These are phyloP conservation scores for Miscanthus lutarioriparius DNA, from an alignment of 176 grass and related monocot genomes.

Conservation along the genomic window DNA sequence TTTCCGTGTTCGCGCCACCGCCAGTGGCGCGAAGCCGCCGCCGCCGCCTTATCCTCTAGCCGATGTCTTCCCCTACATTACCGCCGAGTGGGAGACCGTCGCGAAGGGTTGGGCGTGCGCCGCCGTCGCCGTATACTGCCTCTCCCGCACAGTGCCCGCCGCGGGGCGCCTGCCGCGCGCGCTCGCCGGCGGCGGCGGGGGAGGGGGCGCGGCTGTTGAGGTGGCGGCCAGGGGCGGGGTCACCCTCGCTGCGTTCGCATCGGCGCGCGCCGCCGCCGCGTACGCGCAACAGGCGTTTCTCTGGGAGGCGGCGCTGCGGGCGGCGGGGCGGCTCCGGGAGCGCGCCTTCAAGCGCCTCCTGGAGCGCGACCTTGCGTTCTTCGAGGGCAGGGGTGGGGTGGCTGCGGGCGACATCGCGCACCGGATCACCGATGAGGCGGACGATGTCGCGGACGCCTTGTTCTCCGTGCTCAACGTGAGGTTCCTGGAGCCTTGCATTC, in stretches of 20 bases:
- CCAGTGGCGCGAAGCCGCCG: neutral
- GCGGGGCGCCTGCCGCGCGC: slow-evolving; percentile 55
- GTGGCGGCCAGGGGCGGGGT: slow-evolving; percentile 35
- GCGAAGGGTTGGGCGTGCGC: slow-evolving; percentile 70
- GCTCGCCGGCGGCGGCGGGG: neutral
- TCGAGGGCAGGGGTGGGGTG: slow-evolving; percentile 57
- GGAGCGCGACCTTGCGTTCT: slow-evolving; percentile 61
- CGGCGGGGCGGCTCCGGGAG: slow-evolving; percentile 47
- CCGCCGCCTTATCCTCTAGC: slow-evolving; percentile 13
- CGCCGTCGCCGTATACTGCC: slow-evolving; percentile 55
- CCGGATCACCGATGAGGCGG: slow-evolving; percentile 62
- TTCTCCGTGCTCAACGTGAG: slow-evolving; percentile 74
- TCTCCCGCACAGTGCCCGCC: slow-evolving; percentile 60
- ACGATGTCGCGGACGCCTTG: slow-evolving; percentile 70
- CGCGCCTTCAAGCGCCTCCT: slow-evolving; percentile 66
- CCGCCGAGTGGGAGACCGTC: slow-evolving; percentile 56
- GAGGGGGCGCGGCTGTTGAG: neutral
- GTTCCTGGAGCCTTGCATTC: neutral
- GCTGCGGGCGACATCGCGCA: slow-evolving; percentile 61
- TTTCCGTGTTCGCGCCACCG: slow-evolving; percentile 8
- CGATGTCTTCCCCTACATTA: slow-evolving; percentile 46
- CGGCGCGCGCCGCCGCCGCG: slow-evolving; percentile 38
- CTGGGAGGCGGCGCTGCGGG: slow-evolving; percentile 64
- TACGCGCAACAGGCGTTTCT: slow-evolving; percentile 70
- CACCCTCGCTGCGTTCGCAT: slow-evolving; percentile 35